phyloP scores from a whole-genome alignment of 495 filamentous ascomycete genomes.

The Penicillium coprophilum region DNA sequence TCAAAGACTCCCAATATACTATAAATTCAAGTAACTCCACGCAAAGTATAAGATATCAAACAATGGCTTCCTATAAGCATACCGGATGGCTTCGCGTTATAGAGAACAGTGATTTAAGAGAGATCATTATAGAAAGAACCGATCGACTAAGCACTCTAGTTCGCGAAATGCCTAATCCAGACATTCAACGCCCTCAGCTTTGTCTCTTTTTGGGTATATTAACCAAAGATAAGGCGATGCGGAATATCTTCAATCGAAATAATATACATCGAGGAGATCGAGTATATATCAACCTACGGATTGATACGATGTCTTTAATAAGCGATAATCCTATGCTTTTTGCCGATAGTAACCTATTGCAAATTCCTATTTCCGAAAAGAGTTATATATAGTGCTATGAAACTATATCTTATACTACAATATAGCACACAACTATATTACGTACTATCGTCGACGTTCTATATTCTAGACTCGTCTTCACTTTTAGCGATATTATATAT shows the following conservation, averaged over 20 bases:
- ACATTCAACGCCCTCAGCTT: slow-evolving; percentile 21
- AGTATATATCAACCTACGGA: slow-evolving; percentile 20
- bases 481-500: slow-evolving; percentile 31
- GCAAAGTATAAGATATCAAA: slow-evolving; percentile 1
- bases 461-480: slow-evolving; percentile 26
- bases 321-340: slow-evolving; percentile 24
- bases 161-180: slow-evolving; percentile 21
- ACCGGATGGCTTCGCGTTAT: slow-evolving; percentile 20
- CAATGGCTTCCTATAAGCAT: slow-evolving; percentile 20
- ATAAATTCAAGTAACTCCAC: neutral
- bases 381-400: slow-evolving; percentile 14
- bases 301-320: slow-evolving; percentile 19
- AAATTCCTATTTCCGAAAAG: slow-evolving; percentile 1
- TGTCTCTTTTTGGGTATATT: slow-evolving; percentile 24
- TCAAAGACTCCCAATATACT: slow-evolving; percentile 3
- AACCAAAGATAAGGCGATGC: slow-evolving; percentile 24
- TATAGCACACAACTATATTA: slow-evolving; percentile 4
- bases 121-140: slow-evolving; percentile 22
- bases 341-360: slow-evolving; percentile 23
- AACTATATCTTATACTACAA: slow-evolving; percentile 12
- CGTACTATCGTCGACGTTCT: slow-evolving; percentile 19
- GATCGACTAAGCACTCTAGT: slow-evolving; percentile 18
- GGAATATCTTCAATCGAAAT: slow-evolving; percentile 21
- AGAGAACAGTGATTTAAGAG: slow-evolving; percentile 11
- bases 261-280: slow-evolving; percentile 18